Base-by-base conservation (phyloP, 306 rosid genomes). In the Aeschynomene evenia region DNA sequence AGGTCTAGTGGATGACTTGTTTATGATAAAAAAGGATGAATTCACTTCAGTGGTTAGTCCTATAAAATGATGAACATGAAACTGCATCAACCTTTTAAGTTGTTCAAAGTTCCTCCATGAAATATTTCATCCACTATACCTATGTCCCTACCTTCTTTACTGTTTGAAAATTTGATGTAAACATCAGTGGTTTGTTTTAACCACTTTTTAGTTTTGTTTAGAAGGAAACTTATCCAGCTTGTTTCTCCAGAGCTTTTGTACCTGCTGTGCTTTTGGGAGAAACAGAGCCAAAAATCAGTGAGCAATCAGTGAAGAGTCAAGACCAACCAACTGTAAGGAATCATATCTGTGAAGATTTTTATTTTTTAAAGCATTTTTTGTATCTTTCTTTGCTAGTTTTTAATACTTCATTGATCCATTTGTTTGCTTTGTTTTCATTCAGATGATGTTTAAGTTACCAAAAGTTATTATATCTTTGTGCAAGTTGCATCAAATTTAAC, bases 251-350 rank as follows among this genome's bases (percentile, higher is more conserved):
- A 80, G 99, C 97, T 61, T 95, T 95, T 80, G 99, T 95, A 85
- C 99, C 99, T 16, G 97, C 99, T 19, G 99, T 95, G 69, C 80
- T 95, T 80, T 77, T 95, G 87, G 99, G 99, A 71, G 99, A 95
- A 81, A 79, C 87, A 0, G 99, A 95, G 70, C 73, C 91, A 57
- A 95, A 91, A 83, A 63, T 33, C 55, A 95, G 71, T 51, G 99
- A 95, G 70, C 99, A 89, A 81, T 67, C 95, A 75, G 85, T 66
- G 26, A 90, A 90, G 88, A 64, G 66, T 54, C 92, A 77, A 76
- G 98, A 88, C 66, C 96, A 87, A 74, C 64, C 87, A 73, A 74
- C 90, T 70, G 98, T 93, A 86, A 93, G 88, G 73, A 80, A 49
- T 68, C 60, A n/a, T 31, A 57, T 60, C 60, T 63, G 40, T 63